Conservation (phyloP, 345 rosid genomes). For the Linum usitatissimum region DNA sequence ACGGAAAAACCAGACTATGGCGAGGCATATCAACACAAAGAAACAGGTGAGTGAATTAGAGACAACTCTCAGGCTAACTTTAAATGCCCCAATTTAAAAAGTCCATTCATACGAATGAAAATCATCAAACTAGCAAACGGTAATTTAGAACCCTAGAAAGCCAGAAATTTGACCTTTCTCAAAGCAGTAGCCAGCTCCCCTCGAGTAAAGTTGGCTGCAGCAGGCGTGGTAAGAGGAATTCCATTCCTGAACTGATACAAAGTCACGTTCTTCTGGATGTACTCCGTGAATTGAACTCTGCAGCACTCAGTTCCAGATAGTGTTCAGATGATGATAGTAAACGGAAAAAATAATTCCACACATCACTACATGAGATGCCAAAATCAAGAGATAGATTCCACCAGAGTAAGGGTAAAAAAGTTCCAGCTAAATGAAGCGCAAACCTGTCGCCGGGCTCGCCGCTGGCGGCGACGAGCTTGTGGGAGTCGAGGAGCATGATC, state of each 20-base stretch:
- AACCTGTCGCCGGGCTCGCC: constrained; percentile 96
- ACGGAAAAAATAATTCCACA: background rate
- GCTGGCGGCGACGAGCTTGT: constrained; percentile 91
- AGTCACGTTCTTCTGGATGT: constrained; percentile 87
- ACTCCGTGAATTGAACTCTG: constrained; percentile 97
- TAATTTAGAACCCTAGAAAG: background rate
- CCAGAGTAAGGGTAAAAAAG: background rate
- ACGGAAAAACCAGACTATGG: no score
- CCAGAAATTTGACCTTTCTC: constrained; percentile 51
- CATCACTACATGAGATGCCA: background rate
- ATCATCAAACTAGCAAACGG: no score
- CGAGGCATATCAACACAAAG: no score
- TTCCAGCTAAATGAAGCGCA: background rate
- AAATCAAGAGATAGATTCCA: background rate
- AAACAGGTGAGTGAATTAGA: no score
- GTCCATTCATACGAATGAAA: no score
- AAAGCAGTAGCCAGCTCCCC: constrained; percentile 95
- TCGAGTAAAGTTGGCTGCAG: constrained; percentile 83
- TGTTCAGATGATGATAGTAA: background rate
- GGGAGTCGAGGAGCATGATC: constrained; percentile 90
- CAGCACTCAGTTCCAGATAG: background rate
- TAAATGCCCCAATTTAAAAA: no score
- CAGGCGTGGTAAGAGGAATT: constrained; percentile 80
- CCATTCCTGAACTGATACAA: constrained; percentile 89
- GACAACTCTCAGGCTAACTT: no score